Percentiles rank a stretch among this genome's conserved stretches.
These are phyloP conservation scores for Fonticula alba DNA, from an alignment of 78 protist species.

Conservation along the genomic window DNA sequence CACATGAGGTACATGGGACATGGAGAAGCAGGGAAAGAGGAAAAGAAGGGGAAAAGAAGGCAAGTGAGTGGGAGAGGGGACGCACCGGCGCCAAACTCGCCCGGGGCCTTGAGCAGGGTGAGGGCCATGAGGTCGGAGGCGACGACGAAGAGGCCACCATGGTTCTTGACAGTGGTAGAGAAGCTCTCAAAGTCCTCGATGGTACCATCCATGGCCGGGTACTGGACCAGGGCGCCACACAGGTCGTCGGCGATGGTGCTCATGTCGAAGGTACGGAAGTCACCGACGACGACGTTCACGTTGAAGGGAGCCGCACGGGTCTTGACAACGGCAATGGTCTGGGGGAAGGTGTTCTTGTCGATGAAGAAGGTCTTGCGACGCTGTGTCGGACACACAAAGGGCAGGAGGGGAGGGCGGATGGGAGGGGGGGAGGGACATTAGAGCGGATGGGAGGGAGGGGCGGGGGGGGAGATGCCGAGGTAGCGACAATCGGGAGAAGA, in stretches of 20 bases:
- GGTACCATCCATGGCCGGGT: constrained; percentile 67
- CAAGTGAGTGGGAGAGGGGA: too few relatives aligned
- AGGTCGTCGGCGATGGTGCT: neutral
- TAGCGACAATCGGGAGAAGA: too few relatives aligned
- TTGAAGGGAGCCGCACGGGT: constrained; percentile 58
- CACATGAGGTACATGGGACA: too few relatives aligned
- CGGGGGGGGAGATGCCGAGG: neutral
- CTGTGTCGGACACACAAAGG: neutral
- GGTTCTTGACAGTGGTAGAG: neutral
- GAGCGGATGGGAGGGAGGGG: too few relatives aligned
- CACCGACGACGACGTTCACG: constrained; percentile 19
- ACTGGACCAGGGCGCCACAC: constrained; percentile 60
- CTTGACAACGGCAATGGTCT: constrained; percentile 55
- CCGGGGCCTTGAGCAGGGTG: constrained; percentile 55
- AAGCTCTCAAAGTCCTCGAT: constrained; percentile 13
- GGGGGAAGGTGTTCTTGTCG: constrained; percentile 49
- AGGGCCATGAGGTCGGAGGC: constrained; percentile 79
- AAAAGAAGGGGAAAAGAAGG: neutral
- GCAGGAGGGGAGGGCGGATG: too few relatives aligned
- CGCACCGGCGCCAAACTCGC: constrained; percentile 36
- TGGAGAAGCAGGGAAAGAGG: too few relatives aligned
- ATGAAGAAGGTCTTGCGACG: constrained; percentile 39
- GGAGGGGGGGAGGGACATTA: too few relatives aligned
- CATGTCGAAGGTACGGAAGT: constrained; percentile 4
- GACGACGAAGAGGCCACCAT: constrained; percentile 20